phyloP scores from a whole-genome alignment of 164 flowering plant genomes.

The Aristolochia fimbriata region DNA sequence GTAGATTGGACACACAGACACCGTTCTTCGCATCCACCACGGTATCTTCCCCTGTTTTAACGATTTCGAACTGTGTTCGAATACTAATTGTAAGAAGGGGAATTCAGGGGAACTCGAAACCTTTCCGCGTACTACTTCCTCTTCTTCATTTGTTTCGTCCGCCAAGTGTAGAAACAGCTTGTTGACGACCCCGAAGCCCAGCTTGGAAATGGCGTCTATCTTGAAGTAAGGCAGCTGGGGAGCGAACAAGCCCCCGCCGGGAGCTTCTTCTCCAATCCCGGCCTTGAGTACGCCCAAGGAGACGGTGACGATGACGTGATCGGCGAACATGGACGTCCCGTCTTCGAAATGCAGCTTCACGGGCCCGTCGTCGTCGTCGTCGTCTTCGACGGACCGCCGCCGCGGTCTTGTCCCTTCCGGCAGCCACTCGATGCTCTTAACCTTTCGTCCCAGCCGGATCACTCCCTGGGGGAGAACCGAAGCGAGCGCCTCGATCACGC shows the following conservation, averaged over 20 bases:
- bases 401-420: conserved; percentile 16
- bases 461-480: conserved; percentile 59
- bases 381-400: conserved; percentile 9
- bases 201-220: conserved; percentile 55
- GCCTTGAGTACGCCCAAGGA: conserved; percentile 89
- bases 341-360: conserved; percentile 69
- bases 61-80: conserved; percentile 19
- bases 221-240: conserved; percentile 78
- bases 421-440: conserved; percentile 62
- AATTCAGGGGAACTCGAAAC: conserved; percentile 14
- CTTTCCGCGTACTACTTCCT: neutral
- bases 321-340: conserved; percentile 55
- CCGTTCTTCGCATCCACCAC: conserved; percentile 88
- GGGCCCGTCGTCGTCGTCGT: conserved; percentile 24
- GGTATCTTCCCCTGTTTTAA: conserved; percentile 50
- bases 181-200: conserved; percentile 89
- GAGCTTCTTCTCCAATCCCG: conserved; percentile 21
- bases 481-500: conserved; percentile 54
- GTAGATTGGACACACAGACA: conserved; percentile 61
- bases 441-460: conserved; percentile 53
- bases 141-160: conserved; percentile 4
- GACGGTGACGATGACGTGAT: conserved; percentile 86
- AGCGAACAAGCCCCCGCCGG: conserved; percentile 35
- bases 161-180: conserved; percentile 56
- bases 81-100: conserved; percentile 66